Base-by-base conservation (phyloP, 805 yeast species). In the Nematodospora valgi region DNA sequence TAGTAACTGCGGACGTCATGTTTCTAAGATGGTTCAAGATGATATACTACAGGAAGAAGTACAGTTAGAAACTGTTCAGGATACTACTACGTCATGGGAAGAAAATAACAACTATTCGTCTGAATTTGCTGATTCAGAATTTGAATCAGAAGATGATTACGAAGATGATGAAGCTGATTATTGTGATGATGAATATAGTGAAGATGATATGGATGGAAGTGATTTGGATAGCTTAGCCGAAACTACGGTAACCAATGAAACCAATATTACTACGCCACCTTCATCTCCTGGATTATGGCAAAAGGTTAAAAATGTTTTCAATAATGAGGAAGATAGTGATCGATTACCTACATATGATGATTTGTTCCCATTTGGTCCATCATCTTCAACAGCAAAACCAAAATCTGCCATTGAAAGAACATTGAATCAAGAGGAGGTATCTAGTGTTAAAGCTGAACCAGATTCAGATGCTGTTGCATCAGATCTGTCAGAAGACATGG, bases 291-390 rank as follows among this genome's bases (percentile, higher is more conserved):
- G 68, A 4, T 49, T 68, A 32, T 68, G 74, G 74, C 67, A 62
- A 35, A 62, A 58, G 43, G 64, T 68, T 35, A 67, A 65, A 46
- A 61, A 63, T 29, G 72, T 64, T 4, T 68, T 68, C 44, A 54
- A 59, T 31, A 55, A 58, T 21, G 64, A 59, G 24, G 54, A 46
- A 16, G 54, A 52, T 15, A 62, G 54, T 26, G 57, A 54, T 9
- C 53, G 50, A 5, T 68, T 84, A 44, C 94, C 94, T 3, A 70
- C 76, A 13, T 84, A 84, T 51, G 86, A 83, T 47, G 94, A 84
- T 40, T 66, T 84, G 26, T 84, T 77, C 66, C 94, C 93, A 22
- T 60, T 64, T 35, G 72, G 72, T 7, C 56, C 53, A 16, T 45
- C 55, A 5, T 39, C 46, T n/a, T 41, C 37, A 19, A 29, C 39